Percentiles rank a stretch among this genome's conserved stretches.
phyloP scores from a whole-genome alignment of 2,329 filamentous ascomycete genomes.

The Fusarium luffae region DNA sequence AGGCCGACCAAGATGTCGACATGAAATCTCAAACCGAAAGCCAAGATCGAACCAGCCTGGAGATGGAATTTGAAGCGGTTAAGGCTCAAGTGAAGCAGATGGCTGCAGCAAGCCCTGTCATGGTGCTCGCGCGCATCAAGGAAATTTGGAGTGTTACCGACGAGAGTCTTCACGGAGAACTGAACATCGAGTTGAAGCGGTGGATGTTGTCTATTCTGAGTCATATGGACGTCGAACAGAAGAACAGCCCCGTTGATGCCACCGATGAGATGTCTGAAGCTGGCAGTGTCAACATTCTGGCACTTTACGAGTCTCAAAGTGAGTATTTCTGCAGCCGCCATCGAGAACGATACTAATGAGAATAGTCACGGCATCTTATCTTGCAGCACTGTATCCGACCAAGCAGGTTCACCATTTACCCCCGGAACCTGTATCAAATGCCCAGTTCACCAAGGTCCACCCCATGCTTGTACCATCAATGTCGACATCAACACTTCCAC shows the following conservation, averaged over 20 bases:
- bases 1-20: background rate
- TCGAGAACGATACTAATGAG: background rate
- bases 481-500: conserved; percentile 50
- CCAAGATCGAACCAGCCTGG: background rate
- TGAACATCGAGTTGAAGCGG: conserved; percentile 65
- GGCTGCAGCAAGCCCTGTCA: conserved; percentile 40
- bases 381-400: conserved; percentile 57
- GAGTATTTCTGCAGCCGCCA: background rate
- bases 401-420: conserved; percentile 61
- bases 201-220: conserved; percentile 71
- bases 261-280: background rate
- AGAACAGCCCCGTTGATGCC: conserved; percentile 21
- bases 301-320: conserved; percentile 65
- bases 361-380: conserved; percentile 61
- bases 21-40: background rate
- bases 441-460: conserved; percentile 54
- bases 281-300: conserved; percentile 53
- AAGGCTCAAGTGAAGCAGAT: conserved; percentile 35
- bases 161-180: conserved; percentile 22
- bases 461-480: conserved; percentile 55
- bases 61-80: conserved; percentile 15
- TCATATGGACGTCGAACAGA: conserved; percentile 53
- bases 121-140: conserved; percentile 66
- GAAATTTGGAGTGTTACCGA: conserved; percentile 42
- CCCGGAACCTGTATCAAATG: conserved; percentile 52